A percentile compares a stretch with the other conserved stretches of the same genome.
phyloP scores from a whole-genome alignment of 352 stramenopile species.

The Globisporangium cederbergense region DNA sequence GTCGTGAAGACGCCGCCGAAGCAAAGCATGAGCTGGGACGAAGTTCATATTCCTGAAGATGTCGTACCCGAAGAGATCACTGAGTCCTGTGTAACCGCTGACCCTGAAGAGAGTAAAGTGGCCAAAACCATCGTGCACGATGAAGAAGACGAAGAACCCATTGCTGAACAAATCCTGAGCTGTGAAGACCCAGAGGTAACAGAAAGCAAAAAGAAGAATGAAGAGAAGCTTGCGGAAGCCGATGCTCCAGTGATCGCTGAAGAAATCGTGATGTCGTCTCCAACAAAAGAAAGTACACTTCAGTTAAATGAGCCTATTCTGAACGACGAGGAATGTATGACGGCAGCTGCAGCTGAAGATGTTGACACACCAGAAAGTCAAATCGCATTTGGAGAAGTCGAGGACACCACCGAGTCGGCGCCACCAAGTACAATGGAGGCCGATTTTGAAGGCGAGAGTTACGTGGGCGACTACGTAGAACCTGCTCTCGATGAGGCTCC shows the following conservation, averaged over 20 bases:
- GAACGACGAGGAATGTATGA: not conserved
- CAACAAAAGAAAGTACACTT: conserved; percentile 3
- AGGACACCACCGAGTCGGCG: conserved; percentile 3
- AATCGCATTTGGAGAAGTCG: conserved; percentile 1
- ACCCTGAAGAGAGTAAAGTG: not conserved
- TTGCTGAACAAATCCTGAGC: conserved; percentile 9
- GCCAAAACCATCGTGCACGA: not conserved
- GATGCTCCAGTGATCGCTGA: conserved; percentile 13
- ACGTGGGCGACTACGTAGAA: not conserved
- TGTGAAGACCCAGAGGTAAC: not conserved
- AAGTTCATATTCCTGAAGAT: conserved; percentile 10
- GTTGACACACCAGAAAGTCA: not conserved
- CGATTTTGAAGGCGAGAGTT: not conserved
- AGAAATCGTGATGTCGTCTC: conserved; percentile 12
- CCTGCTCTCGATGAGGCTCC: not conserved
- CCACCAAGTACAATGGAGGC: not conserved
- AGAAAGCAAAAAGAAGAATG: not conserved
- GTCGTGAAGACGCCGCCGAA: not conserved
- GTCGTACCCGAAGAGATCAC: conserved; percentile 15
- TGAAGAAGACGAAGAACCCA: conserved; percentile 14
- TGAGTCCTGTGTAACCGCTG: not conserved
- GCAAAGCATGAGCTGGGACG: not conserved
- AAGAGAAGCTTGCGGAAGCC: not conserved
- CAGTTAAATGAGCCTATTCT: not conserved
- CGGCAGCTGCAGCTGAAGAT: not conserved